Evolutionary conservation across 2,329 filamentous ascomycete genomes (phyloP).

Genomic region (Apiospora pterosperma): DNA sequence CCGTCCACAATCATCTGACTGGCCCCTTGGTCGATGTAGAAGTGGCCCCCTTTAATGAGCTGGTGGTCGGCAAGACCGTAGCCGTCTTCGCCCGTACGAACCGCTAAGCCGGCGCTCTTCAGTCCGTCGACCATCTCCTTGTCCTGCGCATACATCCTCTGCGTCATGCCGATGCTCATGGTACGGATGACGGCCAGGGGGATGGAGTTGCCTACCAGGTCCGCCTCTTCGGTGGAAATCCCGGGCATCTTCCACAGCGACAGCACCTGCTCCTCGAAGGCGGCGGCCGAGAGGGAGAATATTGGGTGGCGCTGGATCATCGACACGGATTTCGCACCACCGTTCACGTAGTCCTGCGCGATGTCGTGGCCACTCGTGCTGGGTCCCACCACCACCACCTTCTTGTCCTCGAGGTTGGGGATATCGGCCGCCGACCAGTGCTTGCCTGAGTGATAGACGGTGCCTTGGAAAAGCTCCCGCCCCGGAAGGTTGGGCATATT

Average conservation of each 20-base stretch:
- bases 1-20: constrained; percentile 37
- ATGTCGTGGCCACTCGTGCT: constrained; percentile 49
- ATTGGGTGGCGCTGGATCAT: constrained; percentile 51
- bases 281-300: constrained; percentile 41
- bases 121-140: constrained; percentile 40
- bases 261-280: constrained; percentile 40
- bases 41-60: constrained; percentile 34
- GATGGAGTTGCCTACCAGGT: constrained; percentile 42
- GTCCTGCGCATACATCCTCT: constrained; percentile 37
- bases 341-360: constrained; percentile 45
- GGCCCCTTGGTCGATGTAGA: constrained; percentile 40
- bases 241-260: constrained; percentile 30
- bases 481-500: too few species aligned
- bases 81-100: constrained; percentile 33
- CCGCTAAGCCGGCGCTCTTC: constrained; percentile 39
- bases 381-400: constrained; percentile 44
- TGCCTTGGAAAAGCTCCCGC: too few species aligned
- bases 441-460: too few species aligned
- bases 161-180: constrained; percentile 38
- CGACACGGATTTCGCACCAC: constrained; percentile 43
- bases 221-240: constrained; percentile 46
- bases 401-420: constrained; percentile 28
- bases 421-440: too few species aligned
- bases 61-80: constrained; percentile 33
- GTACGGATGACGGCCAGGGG: constrained; percentile 45